A percentile compares a stretch with the other conserved stretches of the same genome.
Evolutionary conservation across 257 asterid genomes (phyloP).

Genomic region (Fraxinus americana): DNA sequence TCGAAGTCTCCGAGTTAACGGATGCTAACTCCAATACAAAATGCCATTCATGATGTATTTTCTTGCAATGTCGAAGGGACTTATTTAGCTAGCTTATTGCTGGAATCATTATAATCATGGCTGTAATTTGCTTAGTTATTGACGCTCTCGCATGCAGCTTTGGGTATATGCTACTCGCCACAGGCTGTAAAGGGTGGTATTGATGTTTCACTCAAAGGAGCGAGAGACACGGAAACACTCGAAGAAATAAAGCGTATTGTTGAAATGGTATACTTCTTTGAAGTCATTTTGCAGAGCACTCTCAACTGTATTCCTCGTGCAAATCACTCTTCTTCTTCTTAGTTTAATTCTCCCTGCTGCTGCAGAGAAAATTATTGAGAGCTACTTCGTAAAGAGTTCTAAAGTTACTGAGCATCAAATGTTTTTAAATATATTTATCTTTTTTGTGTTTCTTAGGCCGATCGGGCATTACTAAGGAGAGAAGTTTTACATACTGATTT

Average conservation of each 20-base stretch:
- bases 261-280: conserved; percentile 63
- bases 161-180: conserved; percentile 48
- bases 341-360: not conserved
- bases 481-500: conserved; percentile 83
- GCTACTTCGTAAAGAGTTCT: conserved; percentile 1
- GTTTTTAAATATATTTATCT: not conserved
- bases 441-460: conserved; percentile 50
- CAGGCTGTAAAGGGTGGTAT: conserved; percentile 63
- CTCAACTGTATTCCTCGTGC: not conserved
- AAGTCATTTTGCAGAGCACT: conserved; percentile 15
- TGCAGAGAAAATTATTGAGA: not conserved
- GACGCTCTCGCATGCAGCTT: conserved; percentile 65
- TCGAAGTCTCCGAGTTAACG: conserved; percentile 2
- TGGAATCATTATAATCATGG: conserved; percentile 26
- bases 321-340: not conserved
- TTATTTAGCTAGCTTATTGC: conserved; percentile 17
- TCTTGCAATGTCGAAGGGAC: not conserved
- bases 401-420: not conserved
- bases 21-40: not conserved
- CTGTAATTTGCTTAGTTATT: conserved; percentile 45
- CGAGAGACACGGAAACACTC: conserved; percentile 51
- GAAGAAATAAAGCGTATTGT: conserved; percentile 74
- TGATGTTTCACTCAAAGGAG: conserved; percentile 51
- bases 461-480: conserved; percentile 69
- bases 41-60: not conserved